phyloP scores from a whole-genome alignment of 202 grass and related monocot species.

The Carex arenaria region DNA sequence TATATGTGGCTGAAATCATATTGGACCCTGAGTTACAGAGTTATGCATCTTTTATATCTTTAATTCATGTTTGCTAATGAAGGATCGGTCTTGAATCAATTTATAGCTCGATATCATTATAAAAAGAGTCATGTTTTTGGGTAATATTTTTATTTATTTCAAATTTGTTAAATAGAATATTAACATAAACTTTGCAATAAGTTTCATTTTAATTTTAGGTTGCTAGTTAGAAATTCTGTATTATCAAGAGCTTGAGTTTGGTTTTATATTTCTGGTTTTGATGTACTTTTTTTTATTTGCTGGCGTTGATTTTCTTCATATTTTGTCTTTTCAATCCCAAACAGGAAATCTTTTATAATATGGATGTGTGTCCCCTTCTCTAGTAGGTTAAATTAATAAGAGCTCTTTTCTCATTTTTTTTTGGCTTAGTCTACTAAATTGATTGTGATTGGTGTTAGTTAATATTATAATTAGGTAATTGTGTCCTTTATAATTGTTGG shows the following conservation, averaged over 20 bases:
- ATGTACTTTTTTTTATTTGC: neutral
- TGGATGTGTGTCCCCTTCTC: neutral
- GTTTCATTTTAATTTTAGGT: neutral
- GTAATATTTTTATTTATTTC: neutral
- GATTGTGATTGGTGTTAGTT: constrained; percentile 8
- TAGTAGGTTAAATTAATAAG: neutral
- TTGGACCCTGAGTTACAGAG: neutral
- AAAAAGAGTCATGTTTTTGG: neutral
- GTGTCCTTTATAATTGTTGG: neutral
- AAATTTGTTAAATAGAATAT: neutral
- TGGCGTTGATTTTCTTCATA: neutral
- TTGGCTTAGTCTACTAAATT: neutral
- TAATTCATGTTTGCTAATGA: neutral
- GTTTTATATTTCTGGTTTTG: neutral
- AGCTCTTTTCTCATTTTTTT: neutral
- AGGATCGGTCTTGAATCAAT: neutral
- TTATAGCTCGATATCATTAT: neutral
- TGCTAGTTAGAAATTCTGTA: neutral
- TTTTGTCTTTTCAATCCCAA: neutral
- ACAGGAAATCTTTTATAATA: neutral
- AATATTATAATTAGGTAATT: constrained; percentile 2
- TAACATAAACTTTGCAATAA: neutral
- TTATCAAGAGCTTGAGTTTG: neutral
- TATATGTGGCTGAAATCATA: neutral
- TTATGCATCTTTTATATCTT: neutral